These are phyloP conservation scores for Gossypium sturtianum DNA, from an alignment of 345 rosid genomes.

Conservation along the genomic window DNA sequence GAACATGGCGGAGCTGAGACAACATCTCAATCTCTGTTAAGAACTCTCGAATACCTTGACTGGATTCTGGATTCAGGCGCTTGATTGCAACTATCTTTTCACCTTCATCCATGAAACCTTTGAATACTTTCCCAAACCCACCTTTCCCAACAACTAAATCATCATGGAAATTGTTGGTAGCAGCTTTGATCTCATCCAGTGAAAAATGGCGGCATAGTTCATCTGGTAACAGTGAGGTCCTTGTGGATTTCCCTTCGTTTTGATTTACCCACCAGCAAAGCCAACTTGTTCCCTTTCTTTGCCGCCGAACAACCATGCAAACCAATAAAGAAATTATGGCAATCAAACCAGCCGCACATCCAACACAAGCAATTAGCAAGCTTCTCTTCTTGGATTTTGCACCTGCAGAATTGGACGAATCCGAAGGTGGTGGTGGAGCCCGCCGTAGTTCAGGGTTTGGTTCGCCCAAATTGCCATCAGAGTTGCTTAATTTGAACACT, in stretches of 20 bases:
- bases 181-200: neutral
- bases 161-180: constrained; percentile 2
- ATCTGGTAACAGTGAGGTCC: neutral
- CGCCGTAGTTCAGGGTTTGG: constrained; percentile 22
- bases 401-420: neutral
- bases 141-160: constrained; percentile 3
- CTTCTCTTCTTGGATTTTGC: neutral
- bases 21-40: constrained; percentile 10
- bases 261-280: neutral
- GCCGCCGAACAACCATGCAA: neutral
- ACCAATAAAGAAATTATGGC: neutral
- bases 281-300: neutral
- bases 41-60: neutral
- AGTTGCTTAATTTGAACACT: constrained; percentile 43
- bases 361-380: neutral
- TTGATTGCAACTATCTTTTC: neutral
- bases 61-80: neutral
- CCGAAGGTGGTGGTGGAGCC: neutral
- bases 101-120: neutral
- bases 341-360: neutral
- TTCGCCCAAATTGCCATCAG: constrained; percentile 31
- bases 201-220: neutral
- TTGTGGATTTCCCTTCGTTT: neutral
- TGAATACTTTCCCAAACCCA: neutral
- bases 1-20: constrained; percentile 43